phyloP scores from a whole-genome alignment of 2,329 filamentous ascomycete species.

The Rhynchosporium graminicola region DNA sequence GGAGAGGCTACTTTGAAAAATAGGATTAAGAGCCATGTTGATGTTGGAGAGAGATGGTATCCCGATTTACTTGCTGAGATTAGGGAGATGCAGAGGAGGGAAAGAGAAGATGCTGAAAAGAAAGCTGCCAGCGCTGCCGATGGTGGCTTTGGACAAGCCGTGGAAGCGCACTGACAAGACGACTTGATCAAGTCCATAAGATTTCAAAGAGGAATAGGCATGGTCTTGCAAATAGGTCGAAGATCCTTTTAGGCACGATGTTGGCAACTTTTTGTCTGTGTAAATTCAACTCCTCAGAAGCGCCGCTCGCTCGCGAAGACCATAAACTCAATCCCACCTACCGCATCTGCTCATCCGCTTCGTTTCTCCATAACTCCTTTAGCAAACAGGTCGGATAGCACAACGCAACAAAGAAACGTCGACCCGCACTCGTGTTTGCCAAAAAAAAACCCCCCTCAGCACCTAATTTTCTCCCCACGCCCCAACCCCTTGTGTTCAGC shows the following conservation, averaged over 20 bases:
- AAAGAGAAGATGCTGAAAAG: conserved; percentile 40
- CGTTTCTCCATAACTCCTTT: conserved; percentile 11
- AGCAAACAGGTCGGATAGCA: background rate
- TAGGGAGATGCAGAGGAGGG: conserved; percentile 56
- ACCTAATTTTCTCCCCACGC: background rate
- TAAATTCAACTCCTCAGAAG: conserved; percentile 26
- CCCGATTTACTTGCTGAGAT: conserved; percentile 58
- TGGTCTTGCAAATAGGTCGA: background rate
- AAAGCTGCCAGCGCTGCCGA: conserved; percentile 28
- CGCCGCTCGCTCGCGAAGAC: conserved; percentile 31
- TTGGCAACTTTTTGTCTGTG: conserved; percentile 19
- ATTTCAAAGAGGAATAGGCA: background rate
- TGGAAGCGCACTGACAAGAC: conserved; percentile 44
- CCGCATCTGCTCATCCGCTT: conserved; percentile 14
- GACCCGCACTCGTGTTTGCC: conserved; percentile 1
- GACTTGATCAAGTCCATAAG: background rate
- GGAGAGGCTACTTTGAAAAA: conserved; percentile 86
- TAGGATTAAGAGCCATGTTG: conserved; percentile 81
- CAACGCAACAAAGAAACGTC: conserved; percentile 5
- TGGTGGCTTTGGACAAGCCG: conserved; percentile 37
- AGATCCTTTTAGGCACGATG: conserved; percentile 24
- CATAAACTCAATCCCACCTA: conserved; percentile 16
- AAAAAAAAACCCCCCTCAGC: background rate
- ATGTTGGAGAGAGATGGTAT: conserved; percentile 82
- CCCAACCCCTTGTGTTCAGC: background rate